A percentile compares a stretch with the other conserved stretches of the same genome.
These are phyloP conservation scores for Vigna mungo DNA, from an alignment of 306 rosid species.

Conservation along the genomic window DNA sequence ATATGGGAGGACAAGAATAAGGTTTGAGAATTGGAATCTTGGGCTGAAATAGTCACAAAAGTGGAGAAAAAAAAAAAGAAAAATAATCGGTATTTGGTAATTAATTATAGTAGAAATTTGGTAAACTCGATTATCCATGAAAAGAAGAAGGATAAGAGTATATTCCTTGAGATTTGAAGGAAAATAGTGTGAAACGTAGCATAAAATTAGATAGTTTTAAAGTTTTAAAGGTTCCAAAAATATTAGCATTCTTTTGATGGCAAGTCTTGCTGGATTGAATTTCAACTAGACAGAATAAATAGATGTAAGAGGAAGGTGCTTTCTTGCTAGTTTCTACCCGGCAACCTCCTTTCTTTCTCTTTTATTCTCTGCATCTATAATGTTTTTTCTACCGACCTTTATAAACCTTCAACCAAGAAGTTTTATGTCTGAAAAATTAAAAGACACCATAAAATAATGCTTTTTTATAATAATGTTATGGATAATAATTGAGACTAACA, in stretches of 20 bases:
- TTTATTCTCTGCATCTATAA: not conserved
- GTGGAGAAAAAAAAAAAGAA: too few species aligned
- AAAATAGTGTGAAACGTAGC: not conserved
- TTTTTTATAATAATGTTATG: too few species aligned
- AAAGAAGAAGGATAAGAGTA: not conserved
- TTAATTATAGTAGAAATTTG: not conserved
- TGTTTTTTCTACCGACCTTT: not conserved
- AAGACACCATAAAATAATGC: not conserved
- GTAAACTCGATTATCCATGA: not conserved
- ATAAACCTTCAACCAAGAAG: not conserved
- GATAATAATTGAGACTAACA: too few species aligned
- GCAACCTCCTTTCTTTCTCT: not conserved
- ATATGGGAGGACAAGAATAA: not conserved
- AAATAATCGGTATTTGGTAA: not conserved
- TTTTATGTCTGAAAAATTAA: not conserved
- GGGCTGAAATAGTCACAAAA: not conserved
- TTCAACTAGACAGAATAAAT: not conserved
- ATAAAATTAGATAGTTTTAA: slow-evolving; percentile 1
- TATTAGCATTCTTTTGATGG: not conserved
- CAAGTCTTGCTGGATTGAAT: not conserved
- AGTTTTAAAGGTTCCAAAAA: not conserved
- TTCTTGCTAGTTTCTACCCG: not conserved
- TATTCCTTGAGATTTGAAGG: not conserved
- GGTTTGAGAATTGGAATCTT: slow-evolving; percentile 9
- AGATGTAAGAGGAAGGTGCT: not conserved